These are phyloP conservation scores for Pythium rhizo-oryzae DNA, from an alignment of 352 stramenopile genomes.

Conservation along the genomic window DNA sequence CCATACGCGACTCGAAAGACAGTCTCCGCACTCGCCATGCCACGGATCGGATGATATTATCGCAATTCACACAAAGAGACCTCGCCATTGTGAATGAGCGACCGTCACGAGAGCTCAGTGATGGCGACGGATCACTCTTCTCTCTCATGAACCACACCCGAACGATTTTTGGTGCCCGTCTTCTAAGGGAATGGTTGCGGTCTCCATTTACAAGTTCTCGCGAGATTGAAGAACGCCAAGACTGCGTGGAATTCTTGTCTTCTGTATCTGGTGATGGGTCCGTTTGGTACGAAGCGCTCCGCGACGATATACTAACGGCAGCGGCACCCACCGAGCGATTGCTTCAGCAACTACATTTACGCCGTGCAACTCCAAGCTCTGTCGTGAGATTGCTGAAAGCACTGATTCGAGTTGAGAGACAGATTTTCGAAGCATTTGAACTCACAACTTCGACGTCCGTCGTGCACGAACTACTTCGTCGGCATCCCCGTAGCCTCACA, in stretches of 20 bases:
- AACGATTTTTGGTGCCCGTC: conserved; percentile 19
- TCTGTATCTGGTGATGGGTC: background rate
- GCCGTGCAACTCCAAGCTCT: conserved; percentile 6
- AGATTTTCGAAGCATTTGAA: background rate
- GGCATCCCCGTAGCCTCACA: background rate
- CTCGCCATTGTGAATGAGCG: conserved; percentile 1
- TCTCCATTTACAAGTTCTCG: conserved; percentile 10
- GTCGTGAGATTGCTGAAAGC: conserved; percentile 5
- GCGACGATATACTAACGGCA: conserved; percentile 5
- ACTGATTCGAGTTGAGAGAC: background rate
- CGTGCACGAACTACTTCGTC: background rate
- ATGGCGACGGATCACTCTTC: conserved; percentile 15
- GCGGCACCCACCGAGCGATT: background rate
- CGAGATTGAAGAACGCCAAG: conserved; percentile 20
- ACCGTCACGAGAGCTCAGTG: background rate
- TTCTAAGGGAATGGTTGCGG: conserved; percentile 18
- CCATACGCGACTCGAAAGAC: background rate
- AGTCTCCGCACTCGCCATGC: background rate
- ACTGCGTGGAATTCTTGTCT: conserved; percentile 8
- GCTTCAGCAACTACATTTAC: conserved; percentile 17
- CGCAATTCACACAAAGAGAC: background rate
- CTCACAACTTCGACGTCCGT: background rate
- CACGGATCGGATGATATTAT: background rate
- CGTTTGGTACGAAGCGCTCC: conserved; percentile 9
- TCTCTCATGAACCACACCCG: conserved; percentile 22